These are phyloP conservation scores for Globisporangium ultimum DNA, from an alignment of 352 stramenopile genomes.

Conservation along the genomic window DNA sequence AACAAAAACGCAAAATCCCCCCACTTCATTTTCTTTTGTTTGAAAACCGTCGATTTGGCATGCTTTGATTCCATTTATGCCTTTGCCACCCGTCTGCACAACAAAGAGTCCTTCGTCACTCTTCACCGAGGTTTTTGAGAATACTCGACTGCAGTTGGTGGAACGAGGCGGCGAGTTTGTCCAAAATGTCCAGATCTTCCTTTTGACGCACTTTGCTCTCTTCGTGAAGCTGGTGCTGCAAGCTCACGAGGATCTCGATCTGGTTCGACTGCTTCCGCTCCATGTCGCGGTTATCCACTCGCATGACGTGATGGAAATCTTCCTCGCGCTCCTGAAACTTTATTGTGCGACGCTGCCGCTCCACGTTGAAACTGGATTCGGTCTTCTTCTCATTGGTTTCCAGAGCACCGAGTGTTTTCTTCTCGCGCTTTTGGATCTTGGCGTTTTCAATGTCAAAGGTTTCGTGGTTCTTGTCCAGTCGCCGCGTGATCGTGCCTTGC, in stretches of 20 bases:
- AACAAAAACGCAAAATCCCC: no score
- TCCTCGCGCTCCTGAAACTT: constrained; percentile 69
- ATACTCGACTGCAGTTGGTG: constrained; percentile 76
- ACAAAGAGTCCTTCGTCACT: no score
- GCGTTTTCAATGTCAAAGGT: constrained; percentile 93
- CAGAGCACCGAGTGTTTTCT: constrained; percentile 78
- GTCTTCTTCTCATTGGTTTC: constrained; percentile 64
- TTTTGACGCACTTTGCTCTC: constrained; percentile 46
- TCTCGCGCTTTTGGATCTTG: constrained; percentile 89
- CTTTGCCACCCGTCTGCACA: no score
- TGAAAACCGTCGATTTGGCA: no score
- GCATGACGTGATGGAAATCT: constrained; percentile 63
- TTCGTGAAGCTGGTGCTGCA: constrained; percentile 48
- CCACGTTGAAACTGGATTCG: constrained; percentile 56
- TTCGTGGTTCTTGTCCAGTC: constrained; percentile 88
- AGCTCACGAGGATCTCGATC: constrained; percentile 44
- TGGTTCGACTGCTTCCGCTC: constrained; percentile 45
- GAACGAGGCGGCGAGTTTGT: constrained; percentile 78
- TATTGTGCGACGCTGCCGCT: constrained; percentile 48
- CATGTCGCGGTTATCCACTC: constrained; percentile 52
- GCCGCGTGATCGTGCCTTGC: constrained; percentile 83
- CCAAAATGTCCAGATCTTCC: constrained; percentile 77
- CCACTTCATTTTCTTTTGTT: no score
- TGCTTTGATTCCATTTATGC: no score
- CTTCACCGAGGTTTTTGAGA: constrained; percentile 76